Percentiles rank a stretch among this genome's conserved stretches.
phyloP scores from a whole-genome alignment of 1,284 basidiomycete species.

The Ustilago vetiveriae region DNA sequence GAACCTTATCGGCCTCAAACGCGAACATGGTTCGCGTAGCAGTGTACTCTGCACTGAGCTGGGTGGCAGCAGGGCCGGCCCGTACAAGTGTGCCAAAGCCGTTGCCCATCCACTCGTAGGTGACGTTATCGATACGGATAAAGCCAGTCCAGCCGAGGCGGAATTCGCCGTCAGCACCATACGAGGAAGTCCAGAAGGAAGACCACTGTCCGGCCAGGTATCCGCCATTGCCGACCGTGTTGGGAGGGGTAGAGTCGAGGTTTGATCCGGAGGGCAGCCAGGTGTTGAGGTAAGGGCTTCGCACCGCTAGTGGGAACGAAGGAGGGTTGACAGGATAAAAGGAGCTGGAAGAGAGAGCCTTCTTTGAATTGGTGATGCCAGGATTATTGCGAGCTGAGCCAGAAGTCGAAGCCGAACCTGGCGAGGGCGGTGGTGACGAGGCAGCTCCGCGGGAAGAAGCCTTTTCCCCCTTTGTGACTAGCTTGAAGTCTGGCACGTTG shows the following conservation, averaged over 20 bases:
- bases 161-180: conserved; percentile 62
- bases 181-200: conserved; percentile 62
- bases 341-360: conserved; percentile 42
- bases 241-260: conserved; percentile 52
- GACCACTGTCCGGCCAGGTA: conserved; percentile 57
- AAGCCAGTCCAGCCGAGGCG: conserved; percentile 59
- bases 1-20: conserved; percentile 58
- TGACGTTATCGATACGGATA: conserved; percentile 56
- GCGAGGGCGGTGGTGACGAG: conserved; percentile 7
- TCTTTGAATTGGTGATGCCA: conserved; percentile 34
- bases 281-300: conserved; percentile 57
- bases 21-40: conserved; percentile 61
- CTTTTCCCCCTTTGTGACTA: conserved; percentile 33
- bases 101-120: conserved; percentile 63
- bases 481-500: conserved; percentile 29
- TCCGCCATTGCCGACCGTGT: conserved; percentile 58
- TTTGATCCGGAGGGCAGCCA: conserved; percentile 58
- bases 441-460: background rate
- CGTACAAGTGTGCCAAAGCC: conserved; percentile 59
- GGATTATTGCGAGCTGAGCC: conserved; percentile 19
- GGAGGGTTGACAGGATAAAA: conserved; percentile 62
- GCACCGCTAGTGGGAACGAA: conserved; percentile 59
- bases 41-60: conserved; percentile 60
- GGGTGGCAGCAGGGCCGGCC: conserved; percentile 52
- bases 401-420: conserved; percentile 15